Base-by-base conservation (phyloP, 2,329 filamentous ascomycete genomes). In the Aspergillus vadensis region DNA sequence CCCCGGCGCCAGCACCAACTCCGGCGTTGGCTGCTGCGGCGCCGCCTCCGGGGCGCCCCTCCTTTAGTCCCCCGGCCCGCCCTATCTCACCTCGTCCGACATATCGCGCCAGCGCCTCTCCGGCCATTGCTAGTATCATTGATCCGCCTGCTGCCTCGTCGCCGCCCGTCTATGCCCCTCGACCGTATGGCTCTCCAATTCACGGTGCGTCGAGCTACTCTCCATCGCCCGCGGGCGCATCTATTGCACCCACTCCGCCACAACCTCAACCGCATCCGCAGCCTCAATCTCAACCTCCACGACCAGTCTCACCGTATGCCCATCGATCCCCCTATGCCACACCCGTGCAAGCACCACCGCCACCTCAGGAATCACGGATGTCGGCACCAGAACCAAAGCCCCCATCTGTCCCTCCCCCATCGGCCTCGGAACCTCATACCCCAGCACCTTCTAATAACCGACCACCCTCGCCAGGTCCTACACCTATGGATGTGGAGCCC, bases 71-170 rank as follows among this genome's bases (percentile, higher is more conserved):
- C 25, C 74, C 81, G 19, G 73, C 79, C n/a, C 77, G 79, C 58
- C 77, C 77, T n/a, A 79, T 80, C 7, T 81, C 80, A 14, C 75
- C 73, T 77, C 84, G 76, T 72, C 82, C 64, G 79, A 67, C 70
- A 19, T 78, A 90, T 76, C 86, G 90, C 57, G 90, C 91, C n/a
- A 94, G 91, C 72, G 90, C 90, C 41, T 97, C 94, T 4, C 93
- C 94, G 1, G 94, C 94, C 2, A 97, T 97, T 67, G 89, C 92
- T 5, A 96, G 91, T 76, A 84, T 97, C 59, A 91, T 97, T 54
- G 92, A 97, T 67, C 90, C 89, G 71, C 75, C 68, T 63, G 68
- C 74, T 32, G 72, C 73, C 70, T 72, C 54, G 50, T 57, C 70
- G 5, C 73, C 74, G 38, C 63, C 67, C 2, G 54, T 71, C n/a